Percentiles rank a stretch among this genome's conserved stretches.
Evolutionary conservation across 2,329 filamentous ascomycete genomes (phyloP).

Genomic region (Monosporascus sp.): DNA sequence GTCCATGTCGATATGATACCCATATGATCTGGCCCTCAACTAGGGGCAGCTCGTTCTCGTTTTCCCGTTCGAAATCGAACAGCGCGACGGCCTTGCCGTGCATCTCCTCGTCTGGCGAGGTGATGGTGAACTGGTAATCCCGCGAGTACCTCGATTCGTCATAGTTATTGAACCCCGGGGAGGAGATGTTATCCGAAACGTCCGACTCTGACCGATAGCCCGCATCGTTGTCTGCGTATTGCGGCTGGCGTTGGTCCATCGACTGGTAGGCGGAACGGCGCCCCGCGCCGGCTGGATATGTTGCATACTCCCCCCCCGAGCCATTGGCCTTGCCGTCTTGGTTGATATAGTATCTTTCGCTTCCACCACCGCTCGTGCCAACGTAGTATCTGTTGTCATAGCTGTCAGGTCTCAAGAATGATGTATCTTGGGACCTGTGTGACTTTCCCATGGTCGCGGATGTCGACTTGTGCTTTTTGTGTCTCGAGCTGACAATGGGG

Average conservation of each 20-base stretch:
- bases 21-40: conserved; percentile 94
- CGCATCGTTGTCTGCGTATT: conserved; percentile 41
- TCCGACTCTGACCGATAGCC: conserved; percentile 53
- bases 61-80: conserved; percentile 91
- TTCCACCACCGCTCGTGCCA: conserved; percentile 63
- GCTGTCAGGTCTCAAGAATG: conserved; percentile 43
- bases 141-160: conserved; percentile 79
- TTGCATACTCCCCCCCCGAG: conserved; percentile 74
- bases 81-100: conserved; percentile 93
- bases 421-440: conserved; percentile 26
- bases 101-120: conserved; percentile 94
- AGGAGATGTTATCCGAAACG: conserved; percentile 53
- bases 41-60: conserved; percentile 90
- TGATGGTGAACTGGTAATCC: conserved; percentile 93
- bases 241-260: conserved; percentile 39
- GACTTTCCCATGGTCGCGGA: conserved; percentile 41
- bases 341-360: conserved; percentile 69
- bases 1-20: conserved; percentile 91
- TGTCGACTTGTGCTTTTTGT: conserved; percentile 78
- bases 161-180: conserved; percentile 51
- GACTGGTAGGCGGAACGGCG: conserved; percentile 49
- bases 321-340: conserved; percentile 67
- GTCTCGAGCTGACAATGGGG: conserved; percentile 77
- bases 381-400: conserved; percentile 62
- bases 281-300: conserved; percentile 63